These are phyloP conservation scores for Aspergillus ellipticus DNA, from an alignment of 495 filamentous ascomycete species.

Conservation along the genomic window DNA sequence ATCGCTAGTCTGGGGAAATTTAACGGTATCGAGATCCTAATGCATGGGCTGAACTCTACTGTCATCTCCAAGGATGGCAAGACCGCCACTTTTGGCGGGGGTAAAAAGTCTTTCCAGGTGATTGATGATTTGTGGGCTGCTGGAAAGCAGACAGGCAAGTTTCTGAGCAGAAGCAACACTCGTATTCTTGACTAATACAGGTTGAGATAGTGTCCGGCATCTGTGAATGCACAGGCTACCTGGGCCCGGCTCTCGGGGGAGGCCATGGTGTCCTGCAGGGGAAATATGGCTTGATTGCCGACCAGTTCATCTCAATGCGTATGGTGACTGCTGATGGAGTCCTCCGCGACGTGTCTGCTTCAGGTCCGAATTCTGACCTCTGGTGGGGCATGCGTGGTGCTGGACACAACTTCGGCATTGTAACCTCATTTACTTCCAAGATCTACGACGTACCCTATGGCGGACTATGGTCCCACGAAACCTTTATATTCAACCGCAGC, in stretches of 20 bases:
- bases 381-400: background rate
- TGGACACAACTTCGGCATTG: background rate
- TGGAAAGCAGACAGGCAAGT: conserved; percentile 18
- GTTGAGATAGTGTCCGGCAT: conserved; percentile 43
- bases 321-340: background rate
- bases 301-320: background rate
- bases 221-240: conserved; percentile 52
- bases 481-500: background rate
- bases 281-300: background rate
- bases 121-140: conserved; percentile 29
- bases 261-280: background rate
- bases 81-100: conserved; percentile 50
- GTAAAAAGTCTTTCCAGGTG: conserved; percentile 32
- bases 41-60: conserved; percentile 40
- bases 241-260: conserved; percentile 43
- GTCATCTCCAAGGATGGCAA: conserved; percentile 38
- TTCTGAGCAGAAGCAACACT: no score
- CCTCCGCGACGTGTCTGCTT: background rate
- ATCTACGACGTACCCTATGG: background rate
- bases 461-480: background rate
- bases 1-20: conserved; percentile 40
- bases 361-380: background rate
- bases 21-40: conserved; percentile 47
- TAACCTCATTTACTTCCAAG: background rate
- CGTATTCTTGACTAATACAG: background rate